phyloP scores from a whole-genome alignment of 495 filamentous ascomycete species.

The Darksidea phi region DNA sequence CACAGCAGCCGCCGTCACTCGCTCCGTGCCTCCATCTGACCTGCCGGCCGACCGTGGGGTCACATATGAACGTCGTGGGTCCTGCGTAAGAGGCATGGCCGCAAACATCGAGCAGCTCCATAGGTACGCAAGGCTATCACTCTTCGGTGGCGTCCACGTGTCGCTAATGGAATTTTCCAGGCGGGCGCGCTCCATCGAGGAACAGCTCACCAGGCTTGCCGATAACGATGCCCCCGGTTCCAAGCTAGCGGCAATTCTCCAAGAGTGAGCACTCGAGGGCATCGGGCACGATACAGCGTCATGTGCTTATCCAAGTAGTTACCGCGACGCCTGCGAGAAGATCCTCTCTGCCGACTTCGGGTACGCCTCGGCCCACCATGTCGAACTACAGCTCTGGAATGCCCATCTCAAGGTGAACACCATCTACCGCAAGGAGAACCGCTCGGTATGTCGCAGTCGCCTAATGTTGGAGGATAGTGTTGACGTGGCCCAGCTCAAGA shows the following conservation, averaged over 20 bases:
- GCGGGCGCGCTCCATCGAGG: conserved; percentile 25
- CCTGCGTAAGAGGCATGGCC: conserved; percentile 48
- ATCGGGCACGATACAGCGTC: neutral
- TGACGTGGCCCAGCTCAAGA: conserved; percentile 36
- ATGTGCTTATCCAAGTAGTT: conserved; percentile 48
- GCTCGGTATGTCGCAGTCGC: conserved; percentile 46
- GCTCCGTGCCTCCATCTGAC: conserved; percentile 56
- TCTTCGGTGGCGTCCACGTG: neutral
- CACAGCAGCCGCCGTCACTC: conserved; percentile 34
- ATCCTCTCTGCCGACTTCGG: conserved; percentile 73
- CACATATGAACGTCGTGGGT: conserved; percentile 38
- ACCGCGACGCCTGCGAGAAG: conserved; percentile 66
- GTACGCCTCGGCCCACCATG: conserved; percentile 58
- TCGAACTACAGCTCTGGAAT: conserved; percentile 75
- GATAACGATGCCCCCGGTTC: conserved; percentile 16
- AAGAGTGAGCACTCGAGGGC: conserved; percentile 16
- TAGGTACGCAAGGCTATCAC: conserved; percentile 17
- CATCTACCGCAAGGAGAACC: conserved; percentile 66
- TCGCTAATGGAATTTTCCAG: conserved; percentile 17
- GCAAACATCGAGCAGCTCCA: conserved; percentile 36
- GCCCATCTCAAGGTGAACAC: conserved; percentile 73
- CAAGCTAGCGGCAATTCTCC: conserved; percentile 23
- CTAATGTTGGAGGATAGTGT: neutral
- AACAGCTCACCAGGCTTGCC: conserved; percentile 25
- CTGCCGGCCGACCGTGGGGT: conserved; percentile 55